Evolutionary conservation across 495 filamentous ascomycete genomes (phyloP).

Genomic region (Lichina pygmaea): DNA sequence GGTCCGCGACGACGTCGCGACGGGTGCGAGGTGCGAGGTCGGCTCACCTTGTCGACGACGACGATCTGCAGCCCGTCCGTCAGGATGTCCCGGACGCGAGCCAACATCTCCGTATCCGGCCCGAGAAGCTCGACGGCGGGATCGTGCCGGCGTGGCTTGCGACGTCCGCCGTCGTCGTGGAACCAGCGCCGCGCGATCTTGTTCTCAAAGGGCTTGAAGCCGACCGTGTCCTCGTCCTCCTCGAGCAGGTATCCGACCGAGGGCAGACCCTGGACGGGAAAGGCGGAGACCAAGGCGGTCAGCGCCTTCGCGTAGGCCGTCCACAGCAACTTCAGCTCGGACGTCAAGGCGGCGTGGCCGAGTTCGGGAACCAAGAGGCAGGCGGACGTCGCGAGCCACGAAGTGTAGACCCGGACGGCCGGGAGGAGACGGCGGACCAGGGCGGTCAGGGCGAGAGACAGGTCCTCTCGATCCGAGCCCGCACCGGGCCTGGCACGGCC

Average conservation of each 20-base stretch:
- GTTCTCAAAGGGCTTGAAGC: constrained; percentile 38
- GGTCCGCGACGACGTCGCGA: constrained; percentile 2
- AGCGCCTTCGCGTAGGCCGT: constrained; percentile 40
- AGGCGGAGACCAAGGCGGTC: constrained; percentile 33
- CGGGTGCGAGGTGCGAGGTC: not conserved
- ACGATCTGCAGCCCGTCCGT: constrained; percentile 30
- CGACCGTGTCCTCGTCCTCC: constrained; percentile 50
- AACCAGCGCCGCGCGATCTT: constrained; percentile 23
- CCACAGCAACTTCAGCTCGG: constrained; percentile 41
- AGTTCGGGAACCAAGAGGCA: constrained; percentile 22
- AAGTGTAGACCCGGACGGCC: constrained; percentile 43
- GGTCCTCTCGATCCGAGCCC: constrained; percentile 8
- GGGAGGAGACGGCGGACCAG: constrained; percentile 39
- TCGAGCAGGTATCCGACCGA: constrained; percentile 40
- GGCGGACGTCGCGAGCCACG: constrained; percentile 33
- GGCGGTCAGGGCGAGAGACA: constrained; percentile 30
- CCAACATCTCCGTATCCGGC: constrained; percentile 44
- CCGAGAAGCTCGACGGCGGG: constrained; percentile 26
- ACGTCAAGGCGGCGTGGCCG: constrained; percentile 24
- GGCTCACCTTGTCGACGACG: constrained; percentile 22
- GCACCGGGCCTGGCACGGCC: constrained; percentile 7
- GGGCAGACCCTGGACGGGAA: constrained; percentile 27
- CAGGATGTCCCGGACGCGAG: constrained; percentile 38
- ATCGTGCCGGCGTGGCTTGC: constrained; percentile 30
- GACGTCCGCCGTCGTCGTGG: constrained; percentile 11